These are phyloP conservation scores for Entomortierella chlamydospora DNA, from an alignment of 192 early-diverging fungal species.

Conservation along the genomic window DNA sequence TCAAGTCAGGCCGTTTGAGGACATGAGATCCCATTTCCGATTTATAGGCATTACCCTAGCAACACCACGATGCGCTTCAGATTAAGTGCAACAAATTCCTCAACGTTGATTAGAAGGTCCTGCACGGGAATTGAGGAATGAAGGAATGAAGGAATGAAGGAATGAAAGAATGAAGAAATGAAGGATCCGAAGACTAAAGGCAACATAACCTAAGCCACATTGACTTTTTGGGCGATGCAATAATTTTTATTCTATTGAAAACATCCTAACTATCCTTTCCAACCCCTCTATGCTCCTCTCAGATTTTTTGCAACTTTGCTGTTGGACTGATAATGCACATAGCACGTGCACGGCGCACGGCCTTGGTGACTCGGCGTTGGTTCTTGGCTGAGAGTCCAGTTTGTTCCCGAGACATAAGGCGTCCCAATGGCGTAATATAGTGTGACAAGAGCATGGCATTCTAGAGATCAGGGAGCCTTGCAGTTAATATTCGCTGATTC, in stretches of 20 bases:
- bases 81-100: neutral
- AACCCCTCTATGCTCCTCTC: neutral
- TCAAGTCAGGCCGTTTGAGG: no score
- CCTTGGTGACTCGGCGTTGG: conserved; percentile 70
- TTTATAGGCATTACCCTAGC: no score
- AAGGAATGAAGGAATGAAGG: neutral
- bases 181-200: no score
- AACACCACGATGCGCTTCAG: neutral
- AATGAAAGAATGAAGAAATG: no score
- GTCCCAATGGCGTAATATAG: conserved; percentile 72
- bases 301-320: conserved; percentile 20
- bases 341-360: conserved; percentile 71
- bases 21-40: no score
- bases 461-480: conserved; percentile 11
- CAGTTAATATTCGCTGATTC: no score
- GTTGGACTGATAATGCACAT: conserved; percentile 53
- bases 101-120: neutral
- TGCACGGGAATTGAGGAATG: neutral
- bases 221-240: no score
- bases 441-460: conserved; percentile 63
- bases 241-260: no score
- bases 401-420: conserved; percentile 69
- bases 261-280: no score
- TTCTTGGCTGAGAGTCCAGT: conserved; percentile 70
- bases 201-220: no score